Base-by-base conservation (phyloP, 2,329 filamentous ascomycete genomes). In the Sporothrix protearum region DNA sequence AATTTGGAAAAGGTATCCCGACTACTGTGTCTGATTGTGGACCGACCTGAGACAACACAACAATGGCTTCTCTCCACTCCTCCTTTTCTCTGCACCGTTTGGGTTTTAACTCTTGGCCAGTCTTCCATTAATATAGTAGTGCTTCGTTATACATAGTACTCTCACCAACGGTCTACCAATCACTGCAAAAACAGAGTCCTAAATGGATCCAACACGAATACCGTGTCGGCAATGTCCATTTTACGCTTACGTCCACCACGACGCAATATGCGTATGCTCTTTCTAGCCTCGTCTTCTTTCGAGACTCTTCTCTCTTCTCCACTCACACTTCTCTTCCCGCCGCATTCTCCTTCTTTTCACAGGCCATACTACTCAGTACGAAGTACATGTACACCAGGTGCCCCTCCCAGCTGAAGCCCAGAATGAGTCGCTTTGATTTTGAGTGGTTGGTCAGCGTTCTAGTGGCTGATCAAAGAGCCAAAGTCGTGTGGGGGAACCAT, bases 21-120 rank as follows among this genome's bases (percentile, higher is more conserved):
- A 42, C 33, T 33, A 36, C 30, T 49, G 45, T 6, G 19, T 63
- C 36, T n/a, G n/a, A 14, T 28, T 63, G 36, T 2, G 22, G 25
- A 36, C 55, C 42, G 10, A 67, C 42, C 36, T 47, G 64, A 67
- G 64, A 67, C 28, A 47, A 39, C 55, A 9, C 25, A 45, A 66
- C 25, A 66, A 28, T 19, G 14, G 25, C 39, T 22, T 30, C 12
- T 47, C 39, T 28, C 59, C 39, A 66, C 39, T 47, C 39, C 61
- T 47, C 61, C 61, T n/a, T 64, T 64, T 64, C 39, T 64, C 61
- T 47, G 61, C 61, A 64, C 61, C 22, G 39, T 47, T 64, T 47
- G 36, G 39, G 22, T 30, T 47, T 19, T 16, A 63, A 12, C 36
- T 63, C 59, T 42, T 63, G 59, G 33, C n/a, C 25, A 19, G 3